phyloP scores from a whole-genome alignment of 139 green algal species.

The Chlamydomonas sphaeroides region DNA sequence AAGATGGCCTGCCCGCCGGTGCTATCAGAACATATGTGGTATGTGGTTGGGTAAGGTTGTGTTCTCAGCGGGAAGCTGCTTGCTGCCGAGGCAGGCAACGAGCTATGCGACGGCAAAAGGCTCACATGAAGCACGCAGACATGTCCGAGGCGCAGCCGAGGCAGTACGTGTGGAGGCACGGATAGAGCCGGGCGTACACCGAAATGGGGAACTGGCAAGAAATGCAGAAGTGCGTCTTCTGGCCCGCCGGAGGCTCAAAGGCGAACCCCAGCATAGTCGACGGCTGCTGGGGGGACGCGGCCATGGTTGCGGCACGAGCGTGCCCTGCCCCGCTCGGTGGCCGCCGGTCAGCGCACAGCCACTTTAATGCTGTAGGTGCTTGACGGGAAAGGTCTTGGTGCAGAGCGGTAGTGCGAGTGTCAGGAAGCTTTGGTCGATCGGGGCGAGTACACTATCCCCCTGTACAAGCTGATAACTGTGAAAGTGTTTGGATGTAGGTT shows the following conservation, averaged over 20 bases:
- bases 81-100: background rate
- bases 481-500: too few relatives aligned
- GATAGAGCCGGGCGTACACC: slow-evolving; percentile 76
- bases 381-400: too few relatives aligned
- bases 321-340: too few relatives aligned
- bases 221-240: slow-evolving; percentile 74
- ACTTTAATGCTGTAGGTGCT: too few relatives aligned
- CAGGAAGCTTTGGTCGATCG: too few relatives aligned
- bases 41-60: too few relatives aligned
- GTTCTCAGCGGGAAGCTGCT: background rate
- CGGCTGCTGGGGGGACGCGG: background rate
- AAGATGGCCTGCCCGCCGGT: background rate
- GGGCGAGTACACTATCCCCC: too few relatives aligned
- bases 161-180: slow-evolving; percentile 83
- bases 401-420: too few relatives aligned
- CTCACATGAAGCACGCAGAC: slow-evolving; percentile 77
- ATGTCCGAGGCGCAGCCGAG: slow-evolving; percentile 76
- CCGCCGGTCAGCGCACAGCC: too few relatives aligned
- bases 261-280: slow-evolving; percentile 1
- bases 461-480: too few relatives aligned
- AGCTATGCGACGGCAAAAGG: background rate
- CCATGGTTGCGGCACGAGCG: too few relatives aligned
- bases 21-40: too few relatives aligned
- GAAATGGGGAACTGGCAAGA: slow-evolving; percentile 75
- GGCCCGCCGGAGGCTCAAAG: slow-evolving; percentile 30